A percentile compares a stretch with the other conserved stretches of the same genome.
Conservation (phyloP, 495 filamentous ascomycete species). For the Cenococcum geophilum region DNA sequence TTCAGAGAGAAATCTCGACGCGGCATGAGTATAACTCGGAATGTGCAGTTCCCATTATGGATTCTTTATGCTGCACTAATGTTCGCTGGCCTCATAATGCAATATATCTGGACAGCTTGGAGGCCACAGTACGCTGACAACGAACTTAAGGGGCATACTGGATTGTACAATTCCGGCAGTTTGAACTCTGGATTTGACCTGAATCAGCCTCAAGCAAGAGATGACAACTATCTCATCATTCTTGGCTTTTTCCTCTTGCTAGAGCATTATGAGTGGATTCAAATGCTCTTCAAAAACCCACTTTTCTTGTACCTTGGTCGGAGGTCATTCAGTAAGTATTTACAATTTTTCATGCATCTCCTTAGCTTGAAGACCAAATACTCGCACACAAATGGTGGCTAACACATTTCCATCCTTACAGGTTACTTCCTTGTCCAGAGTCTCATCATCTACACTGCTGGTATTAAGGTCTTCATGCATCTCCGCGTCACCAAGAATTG, state of each 20-base stretch:
- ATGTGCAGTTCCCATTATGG: constrained; percentile 27
- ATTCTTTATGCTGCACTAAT: constrained; percentile 26
- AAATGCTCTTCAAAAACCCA: constrained; percentile 28
- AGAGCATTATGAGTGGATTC: constrained; percentile 33
- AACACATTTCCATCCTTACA: constrained; percentile 10
- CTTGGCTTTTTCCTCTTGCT: constrained; percentile 35
- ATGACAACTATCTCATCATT: constrained; percentile 38
- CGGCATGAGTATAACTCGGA: constrained; percentile 16
- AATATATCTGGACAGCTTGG: constrained; percentile 37
- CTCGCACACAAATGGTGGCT: neutral
- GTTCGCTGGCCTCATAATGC: constrained; percentile 32
- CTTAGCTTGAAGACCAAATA: neutral
- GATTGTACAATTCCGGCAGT: constrained; percentile 31
- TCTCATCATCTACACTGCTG: constrained; percentile 36
- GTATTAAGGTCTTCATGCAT: constrained; percentile 32
- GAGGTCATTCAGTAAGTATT: constrained; percentile 35
- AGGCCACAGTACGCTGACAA: constrained; percentile 28
- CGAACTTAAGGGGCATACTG: constrained; percentile 37
- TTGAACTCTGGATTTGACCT: constrained; percentile 27
- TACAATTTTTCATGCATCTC: neutral
- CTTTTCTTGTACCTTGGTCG: constrained; percentile 29
- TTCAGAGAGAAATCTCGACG: constrained; percentile 28
- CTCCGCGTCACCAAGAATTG: constrained; percentile 12
- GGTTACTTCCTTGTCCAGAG: constrained; percentile 33
- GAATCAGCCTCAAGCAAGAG: constrained; percentile 33